A percentile compares a stretch with the other conserved stretches of the same genome.
Conservation (phyloP, 164 flowering plant species). For the Protea cynaroides region DNA sequence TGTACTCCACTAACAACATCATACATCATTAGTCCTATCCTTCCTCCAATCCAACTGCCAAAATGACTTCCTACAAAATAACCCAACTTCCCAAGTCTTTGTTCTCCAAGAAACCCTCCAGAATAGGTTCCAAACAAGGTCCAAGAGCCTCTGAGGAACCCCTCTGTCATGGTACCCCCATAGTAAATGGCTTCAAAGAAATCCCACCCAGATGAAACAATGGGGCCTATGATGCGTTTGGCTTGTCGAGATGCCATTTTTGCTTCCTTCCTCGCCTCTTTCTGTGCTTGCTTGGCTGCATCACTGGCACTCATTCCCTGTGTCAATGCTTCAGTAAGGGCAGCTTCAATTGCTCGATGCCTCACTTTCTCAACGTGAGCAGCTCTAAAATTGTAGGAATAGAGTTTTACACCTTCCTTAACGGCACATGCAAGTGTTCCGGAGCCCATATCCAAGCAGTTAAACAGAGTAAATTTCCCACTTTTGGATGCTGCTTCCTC, state of each 20-base stretch:
- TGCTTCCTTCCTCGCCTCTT: conserved; percentile 85
- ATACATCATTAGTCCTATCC: conserved; percentile 84
- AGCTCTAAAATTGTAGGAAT: conserved; percentile 62
- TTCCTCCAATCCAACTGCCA: conserved; percentile 92
- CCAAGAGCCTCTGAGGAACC: conserved; percentile 79
- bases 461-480: conserved; percentile 71
- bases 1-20: conserved; percentile 76
- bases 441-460: conserved; percentile 43
- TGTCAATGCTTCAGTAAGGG: conserved; percentile 64
- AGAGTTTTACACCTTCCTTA: conserved; percentile 42
- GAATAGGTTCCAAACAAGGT: conserved; percentile 74
- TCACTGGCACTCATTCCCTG: conserved; percentile 58
- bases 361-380: conserved; percentile 67
- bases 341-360: conserved; percentile 55
- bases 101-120: conserved; percentile 74
- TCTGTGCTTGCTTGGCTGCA: conserved; percentile 72
- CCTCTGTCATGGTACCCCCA: conserved; percentile 85
- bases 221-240: conserved; percentile 84
- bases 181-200: conserved; percentile 88
- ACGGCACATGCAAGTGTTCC: conserved; percentile 32
- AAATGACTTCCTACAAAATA: conserved; percentile 83
- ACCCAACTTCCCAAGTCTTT: conserved; percentile 72
- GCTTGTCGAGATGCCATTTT: conserved; percentile 64
- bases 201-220: conserved; percentile 90
- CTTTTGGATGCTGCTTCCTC: conserved; percentile 76